These are phyloP conservation scores for Suillus clintonianus DNA, from an alignment of 768 basidiomycete genomes.

Conservation along the genomic window DNA sequence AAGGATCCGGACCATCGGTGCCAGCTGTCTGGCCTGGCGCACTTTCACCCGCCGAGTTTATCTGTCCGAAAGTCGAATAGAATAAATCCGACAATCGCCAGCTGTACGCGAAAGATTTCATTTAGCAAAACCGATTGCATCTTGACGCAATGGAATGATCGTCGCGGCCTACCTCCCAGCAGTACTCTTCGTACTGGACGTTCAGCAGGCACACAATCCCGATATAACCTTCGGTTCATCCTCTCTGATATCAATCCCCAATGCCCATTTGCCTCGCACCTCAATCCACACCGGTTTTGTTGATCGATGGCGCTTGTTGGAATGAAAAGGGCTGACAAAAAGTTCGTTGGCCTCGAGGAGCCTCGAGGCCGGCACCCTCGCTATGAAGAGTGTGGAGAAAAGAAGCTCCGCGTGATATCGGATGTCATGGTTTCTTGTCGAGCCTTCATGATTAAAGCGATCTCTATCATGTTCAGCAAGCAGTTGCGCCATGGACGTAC, in stretches of 20 bases:
- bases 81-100: neutral
- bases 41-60: neutral
- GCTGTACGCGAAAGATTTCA: neutral
- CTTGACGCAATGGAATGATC: neutral
- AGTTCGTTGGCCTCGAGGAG: constrained; percentile 53
- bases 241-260: neutral
- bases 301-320: constrained; percentile 44
- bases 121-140: neutral
- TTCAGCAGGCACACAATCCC: no score
- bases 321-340: constrained; percentile 39
- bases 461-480: constrained; percentile 15
- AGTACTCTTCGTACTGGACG: neutral
- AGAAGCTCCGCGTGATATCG: constrained; percentile 48
- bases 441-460: constrained; percentile 19
- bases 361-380: constrained; percentile 56
- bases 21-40: neutral
- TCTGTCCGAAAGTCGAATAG: neutral
- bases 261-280: neutral
- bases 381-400: constrained; percentile 49
- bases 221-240: no score
- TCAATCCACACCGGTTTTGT: neutral
- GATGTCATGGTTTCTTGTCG: constrained; percentile 30
- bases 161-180: neutral
- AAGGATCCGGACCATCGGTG: neutral
- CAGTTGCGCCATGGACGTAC: constrained; percentile 61